Percentiles rank a stretch among this genome's conserved stretches.
phyloP scores from a whole-genome alignment of 2,329 filamentous ascomycete species.

The Rosellinia necatrix region DNA sequence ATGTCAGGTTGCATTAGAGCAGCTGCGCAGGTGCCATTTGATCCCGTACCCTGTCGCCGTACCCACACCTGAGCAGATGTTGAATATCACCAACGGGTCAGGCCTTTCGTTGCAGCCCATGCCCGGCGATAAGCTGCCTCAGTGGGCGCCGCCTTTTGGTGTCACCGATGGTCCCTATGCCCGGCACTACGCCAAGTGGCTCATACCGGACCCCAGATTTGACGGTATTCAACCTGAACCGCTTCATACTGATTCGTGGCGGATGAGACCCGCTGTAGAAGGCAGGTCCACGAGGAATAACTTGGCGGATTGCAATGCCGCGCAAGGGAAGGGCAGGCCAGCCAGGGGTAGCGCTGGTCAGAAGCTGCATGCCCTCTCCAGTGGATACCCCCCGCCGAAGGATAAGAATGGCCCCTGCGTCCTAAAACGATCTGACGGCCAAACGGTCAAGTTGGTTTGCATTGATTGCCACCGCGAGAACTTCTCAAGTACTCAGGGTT shows the following conservation, averaged over 20 bases:
- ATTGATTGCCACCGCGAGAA: slow-evolving; percentile 85
- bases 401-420: slow-evolving; percentile 83
- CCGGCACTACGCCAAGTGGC: slow-evolving; percentile 93
- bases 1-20: slow-evolving; percentile 90
- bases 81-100: slow-evolving; percentile 73
- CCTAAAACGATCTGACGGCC: slow-evolving; percentile 82
- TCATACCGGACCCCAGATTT: slow-evolving; percentile 86
- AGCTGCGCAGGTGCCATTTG: slow-evolving; percentile 87
- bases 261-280: slow-evolving; percentile 59
- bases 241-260: slow-evolving; percentile 47
- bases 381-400: slow-evolving; percentile 73
- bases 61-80: slow-evolving; percentile 68
- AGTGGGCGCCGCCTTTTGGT: slow-evolving; percentile 86
- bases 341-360: slow-evolving; percentile 58
- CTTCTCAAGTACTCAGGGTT: slow-evolving; percentile 97
- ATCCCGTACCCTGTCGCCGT: slow-evolving; percentile 83
- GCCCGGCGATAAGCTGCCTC: slow-evolving; percentile 67
- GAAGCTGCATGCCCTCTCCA: slow-evolving; percentile 71
- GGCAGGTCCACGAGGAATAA: slow-evolving; percentile 81
- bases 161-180: slow-evolving; percentile 91
- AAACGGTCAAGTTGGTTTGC: slow-evolving; percentile 89
- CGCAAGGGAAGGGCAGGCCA: slow-evolving; percentile 55
- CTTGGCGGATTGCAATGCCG: slow-evolving; percentile 57
- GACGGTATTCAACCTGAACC: slow-evolving; percentile 66
- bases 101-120: slow-evolving; percentile 70